phyloP scores from a whole-genome alignment of 768 basidiomycete genomes.

The Phanerochaete carnosa region DNA sequence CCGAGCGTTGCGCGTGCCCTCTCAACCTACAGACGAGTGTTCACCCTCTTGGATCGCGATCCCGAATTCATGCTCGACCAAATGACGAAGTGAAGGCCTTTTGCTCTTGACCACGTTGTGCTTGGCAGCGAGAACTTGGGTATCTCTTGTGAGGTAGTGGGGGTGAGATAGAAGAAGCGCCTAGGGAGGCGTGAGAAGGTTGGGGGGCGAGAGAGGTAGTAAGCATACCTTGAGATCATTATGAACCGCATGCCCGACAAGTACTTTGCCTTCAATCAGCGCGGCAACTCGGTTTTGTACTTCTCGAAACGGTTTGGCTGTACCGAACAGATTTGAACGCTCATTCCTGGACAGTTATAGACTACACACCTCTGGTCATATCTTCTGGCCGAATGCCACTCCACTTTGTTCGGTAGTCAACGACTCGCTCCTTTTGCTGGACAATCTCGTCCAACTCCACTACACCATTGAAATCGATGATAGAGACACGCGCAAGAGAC shows the following conservation, averaged over 20 bases:
- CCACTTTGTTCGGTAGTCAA: slow-evolving; percentile 89
- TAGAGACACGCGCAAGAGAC: slow-evolving; percentile 80
- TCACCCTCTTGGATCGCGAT: slow-evolving; percentile 84
- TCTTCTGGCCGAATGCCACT: slow-evolving; percentile 81
- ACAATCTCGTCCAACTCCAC: slow-evolving; percentile 85
- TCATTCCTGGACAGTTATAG: not conserved
- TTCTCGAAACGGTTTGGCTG: slow-evolving; percentile 75
- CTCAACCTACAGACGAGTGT: slow-evolving; percentile 78
- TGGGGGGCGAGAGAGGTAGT: slow-evolving; percentile 2
- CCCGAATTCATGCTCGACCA: slow-evolving; percentile 77
- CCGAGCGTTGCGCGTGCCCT: not conserved
- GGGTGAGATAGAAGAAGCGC: slow-evolving; percentile 74
- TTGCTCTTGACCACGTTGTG: slow-evolving; percentile 59
- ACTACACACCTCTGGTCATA: slow-evolving; percentile 56
- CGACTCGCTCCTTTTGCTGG: slow-evolving; percentile 78
- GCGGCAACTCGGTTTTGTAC: slow-evolving; percentile 78
- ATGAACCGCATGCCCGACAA: slow-evolving; percentile 89
- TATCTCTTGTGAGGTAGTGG: slow-evolving; percentile 60
- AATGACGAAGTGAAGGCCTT: slow-evolving; percentile 71
- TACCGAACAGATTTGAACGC: not conserved
- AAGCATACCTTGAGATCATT: slow-evolving; percentile 80
- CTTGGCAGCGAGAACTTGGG: slow-evolving; percentile 59
- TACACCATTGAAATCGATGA: slow-evolving; percentile 87
- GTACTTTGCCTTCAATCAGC: slow-evolving; percentile 69
- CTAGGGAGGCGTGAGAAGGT: slow-evolving; percentile 26